Conservation (phyloP, 2,329 filamentous ascomycete species). For the Diplodia intermedia region DNA sequence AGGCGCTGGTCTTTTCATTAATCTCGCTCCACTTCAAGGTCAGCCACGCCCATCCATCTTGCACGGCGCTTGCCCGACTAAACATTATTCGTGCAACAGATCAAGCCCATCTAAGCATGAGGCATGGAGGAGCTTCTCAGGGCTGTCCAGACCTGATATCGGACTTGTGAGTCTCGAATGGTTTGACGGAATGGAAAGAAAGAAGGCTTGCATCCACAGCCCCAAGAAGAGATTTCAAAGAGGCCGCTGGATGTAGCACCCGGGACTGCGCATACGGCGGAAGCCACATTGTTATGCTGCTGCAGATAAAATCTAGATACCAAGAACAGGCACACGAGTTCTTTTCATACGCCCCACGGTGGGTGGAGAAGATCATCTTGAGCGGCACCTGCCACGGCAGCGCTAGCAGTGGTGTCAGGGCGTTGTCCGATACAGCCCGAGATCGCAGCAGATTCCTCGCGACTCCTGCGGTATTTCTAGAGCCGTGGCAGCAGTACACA, state of each 20-base stretch:
- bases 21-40: constrained; percentile 98
- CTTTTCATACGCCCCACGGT: constrained; percentile 8
- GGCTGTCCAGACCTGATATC: neutral
- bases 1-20: constrained; percentile 93
- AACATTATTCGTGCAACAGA: constrained; percentile 50
- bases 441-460: neutral
- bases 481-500: neutral
- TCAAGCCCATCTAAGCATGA: constrained; percentile 70
- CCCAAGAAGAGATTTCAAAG: neutral
- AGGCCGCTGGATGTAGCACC: neutral
- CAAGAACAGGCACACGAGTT: constrained; percentile 12
- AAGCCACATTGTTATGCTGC: neutral
- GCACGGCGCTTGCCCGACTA: neutral
- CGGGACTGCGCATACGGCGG: too few species aligned
- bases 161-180: neutral
- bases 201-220: neutral
- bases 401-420: constrained; percentile 15
- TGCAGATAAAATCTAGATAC: constrained; percentile 19
- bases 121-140: neutral
- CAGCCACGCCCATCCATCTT: constrained; percentile 19
- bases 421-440: constrained; percentile 2
- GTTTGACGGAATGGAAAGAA: neutral
- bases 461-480: neutral
- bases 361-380: constrained; percentile 9
- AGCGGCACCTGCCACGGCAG: constrained; percentile 10